A percentile compares a stretch with the other conserved stretches of the same genome.
These are phyloP conservation scores for Forsythia viridissima DNA, from an alignment of 257 asterid genomes.

Conservation along the genomic window DNA sequence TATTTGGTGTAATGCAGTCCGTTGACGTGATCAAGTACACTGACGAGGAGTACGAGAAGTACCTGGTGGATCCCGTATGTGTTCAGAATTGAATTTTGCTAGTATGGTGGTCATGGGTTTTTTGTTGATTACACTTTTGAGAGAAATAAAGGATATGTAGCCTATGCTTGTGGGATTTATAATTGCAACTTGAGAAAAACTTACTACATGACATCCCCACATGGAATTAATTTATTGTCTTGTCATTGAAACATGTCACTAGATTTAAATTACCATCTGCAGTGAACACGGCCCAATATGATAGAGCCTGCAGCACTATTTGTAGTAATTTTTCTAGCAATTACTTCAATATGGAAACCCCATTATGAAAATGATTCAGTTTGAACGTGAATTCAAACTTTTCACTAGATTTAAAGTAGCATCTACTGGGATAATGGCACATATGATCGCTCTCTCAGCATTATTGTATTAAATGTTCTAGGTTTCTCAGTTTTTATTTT, in stretches of 20 bases:
- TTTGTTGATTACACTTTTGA: background rate
- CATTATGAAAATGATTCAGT: background rate
- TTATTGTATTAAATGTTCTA: conserved; percentile 1
- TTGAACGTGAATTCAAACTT: background rate
- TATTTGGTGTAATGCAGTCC: conserved; percentile 54
- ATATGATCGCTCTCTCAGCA: background rate
- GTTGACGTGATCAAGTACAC: conserved; percentile 92
- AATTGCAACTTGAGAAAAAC: background rate
- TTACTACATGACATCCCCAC: background rate
- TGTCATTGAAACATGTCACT: conserved; percentile 10
- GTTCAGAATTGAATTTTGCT: conserved; percentile 7
- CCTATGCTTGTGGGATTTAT: background rate
- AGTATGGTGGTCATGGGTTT: background rate
- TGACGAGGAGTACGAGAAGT: conserved; percentile 90
- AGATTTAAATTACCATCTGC: background rate
- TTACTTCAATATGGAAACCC: background rate
- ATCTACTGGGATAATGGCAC: background rate
- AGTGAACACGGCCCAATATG: conserved; percentile 3
- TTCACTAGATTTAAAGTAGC: background rate
- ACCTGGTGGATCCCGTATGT: conserved; percentile 75
- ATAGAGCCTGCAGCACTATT: background rate
- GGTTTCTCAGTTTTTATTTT: conserved; percentile 16
- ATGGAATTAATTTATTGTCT: background rate
- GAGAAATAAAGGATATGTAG: background rate
- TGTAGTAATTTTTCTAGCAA: background rate